Conservation (phyloP, 108 stramenopile species). For the Craspedostauros australis region DNA sequence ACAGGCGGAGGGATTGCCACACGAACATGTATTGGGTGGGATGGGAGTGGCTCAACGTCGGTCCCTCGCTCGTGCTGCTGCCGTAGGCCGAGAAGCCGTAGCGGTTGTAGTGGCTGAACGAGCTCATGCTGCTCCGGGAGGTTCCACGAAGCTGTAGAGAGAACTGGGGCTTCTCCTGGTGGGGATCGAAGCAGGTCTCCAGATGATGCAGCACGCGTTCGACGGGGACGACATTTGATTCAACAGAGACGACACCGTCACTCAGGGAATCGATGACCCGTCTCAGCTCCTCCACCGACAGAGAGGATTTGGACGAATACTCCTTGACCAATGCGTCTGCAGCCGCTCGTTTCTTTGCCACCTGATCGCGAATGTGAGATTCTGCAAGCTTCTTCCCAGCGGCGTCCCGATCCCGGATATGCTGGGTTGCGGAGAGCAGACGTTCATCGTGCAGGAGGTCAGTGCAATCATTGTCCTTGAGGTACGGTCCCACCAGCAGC, state of each 20-base stretch:
- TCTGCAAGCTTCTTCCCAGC: conserved; percentile 12
- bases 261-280: conserved; percentile 59
- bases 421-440: conserved; percentile 30
- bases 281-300: conserved; percentile 41
- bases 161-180: conserved; percentile 12
- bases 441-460: conserved; percentile 48
- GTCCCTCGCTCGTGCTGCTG: conserved; percentile 27
- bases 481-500: conserved; percentile 29
- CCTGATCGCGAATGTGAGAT: conserved; percentile 9
- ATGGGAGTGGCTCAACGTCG: conserved; percentile 76
- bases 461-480: conserved; percentile 21
- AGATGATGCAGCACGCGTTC: conserved; percentile 56
- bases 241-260: conserved; percentile 67
- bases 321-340: conserved; percentile 21
- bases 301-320: conserved; percentile 6
- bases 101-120: conserved; percentile 15
- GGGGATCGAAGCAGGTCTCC: conserved; percentile 54
- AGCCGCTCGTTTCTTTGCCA: conserved; percentile 20
- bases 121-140: not conserved
- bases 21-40: conserved; percentile 76
- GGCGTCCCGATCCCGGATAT: conserved; percentile 20
- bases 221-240: conserved; percentile 60
- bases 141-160: conserved; percentile 28
- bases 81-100: conserved; percentile 40
- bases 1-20: conserved; percentile 67